Evolutionary conservation across 257 asterid genomes (phyloP).

Genomic region (Scutellaria baicalensis): DNA sequence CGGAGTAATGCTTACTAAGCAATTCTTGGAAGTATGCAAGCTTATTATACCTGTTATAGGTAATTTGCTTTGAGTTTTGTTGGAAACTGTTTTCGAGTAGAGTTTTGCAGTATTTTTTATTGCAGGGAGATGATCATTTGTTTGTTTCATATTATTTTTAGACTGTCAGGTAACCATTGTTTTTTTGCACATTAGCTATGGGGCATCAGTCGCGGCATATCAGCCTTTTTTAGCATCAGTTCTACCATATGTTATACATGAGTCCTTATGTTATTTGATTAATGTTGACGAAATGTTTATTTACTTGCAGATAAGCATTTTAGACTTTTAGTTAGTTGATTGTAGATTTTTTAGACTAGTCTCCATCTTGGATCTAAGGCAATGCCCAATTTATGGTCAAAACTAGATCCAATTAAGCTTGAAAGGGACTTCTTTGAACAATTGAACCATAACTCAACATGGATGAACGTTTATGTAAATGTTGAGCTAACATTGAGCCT

Average conservation of each 20-base stretch:
- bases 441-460: not conserved
- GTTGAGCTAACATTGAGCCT: not conserved
- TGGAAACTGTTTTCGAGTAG: not conserved
- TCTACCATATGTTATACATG: not conserved
- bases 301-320: not conserved
- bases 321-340: not conserved
- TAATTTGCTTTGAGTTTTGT: slow-evolving; percentile 19
- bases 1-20: slow-evolving; percentile 80
- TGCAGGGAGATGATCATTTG: not conserved
- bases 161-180: not conserved
- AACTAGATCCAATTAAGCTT: not conserved
- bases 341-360: not conserved
- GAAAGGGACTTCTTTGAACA: not conserved
- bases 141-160: not conserved
- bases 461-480: slow-evolving; percentile 1
- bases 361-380: not conserved
- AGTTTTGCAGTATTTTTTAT: slow-evolving; percentile 5
- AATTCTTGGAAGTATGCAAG: slow-evolving; percentile 92
- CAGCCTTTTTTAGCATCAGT: not conserved
- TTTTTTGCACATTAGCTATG: not conserved
- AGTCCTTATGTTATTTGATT: not conserved
- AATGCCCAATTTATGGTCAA: not conserved
- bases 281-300: not conserved
- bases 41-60: slow-evolving; percentile 82
- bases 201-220: not conserved